Base-by-base conservation (phyloP, 2,329 filamentous ascomycete genomes). In the Didymella arachidicola region DNA sequence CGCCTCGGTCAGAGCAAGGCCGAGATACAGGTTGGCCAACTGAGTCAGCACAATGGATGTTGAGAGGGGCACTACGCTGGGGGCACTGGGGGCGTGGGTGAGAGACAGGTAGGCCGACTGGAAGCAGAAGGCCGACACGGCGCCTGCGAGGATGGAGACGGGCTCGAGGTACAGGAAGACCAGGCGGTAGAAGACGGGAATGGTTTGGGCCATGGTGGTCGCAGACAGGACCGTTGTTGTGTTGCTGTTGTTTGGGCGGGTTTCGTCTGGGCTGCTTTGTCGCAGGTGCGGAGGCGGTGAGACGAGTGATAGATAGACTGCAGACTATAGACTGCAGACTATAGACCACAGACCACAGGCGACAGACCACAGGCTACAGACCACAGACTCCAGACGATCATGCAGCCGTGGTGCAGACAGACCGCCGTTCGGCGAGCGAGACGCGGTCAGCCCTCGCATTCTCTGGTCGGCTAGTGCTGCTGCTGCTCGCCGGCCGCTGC, bases 81-180 rank as follows among this genome's bases (percentile, higher is more conserved):
- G 77, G 2, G 83, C 80, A 7, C 85, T 83, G 3, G 80, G 67
- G 27, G 83, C 79, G 71, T 90, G 80, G 2, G 89, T 91, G 50
- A 92, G 80, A 6, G 78, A 61, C 30, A 93, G 85, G 77, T 93
- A 93, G 22, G 75, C 76, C 25, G 73, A 62, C 52, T 83, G 84
- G 53, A 77, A 73, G 69, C 81, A 81, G 67, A 80, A 78, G 49
- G 84, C 84, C 69, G 80, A 82, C 71, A 82, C 80, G 59, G 84
- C 83, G 27, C 85, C 85, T 2, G 80, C 71, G 7, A 85, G 71
- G 45, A 84, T 83, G 51, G 81, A 81, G 58, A 84, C 54, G 19
- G 85, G 85, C 76, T 94, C 91, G 69, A 93, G 80, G 71, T 88
- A 82, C 62, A 93, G 86, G 79, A 93, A 93, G 80, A 93, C 92